Conservation (phyloP, 176 grass and related monocot species). For the Carex cristatella region DNA sequence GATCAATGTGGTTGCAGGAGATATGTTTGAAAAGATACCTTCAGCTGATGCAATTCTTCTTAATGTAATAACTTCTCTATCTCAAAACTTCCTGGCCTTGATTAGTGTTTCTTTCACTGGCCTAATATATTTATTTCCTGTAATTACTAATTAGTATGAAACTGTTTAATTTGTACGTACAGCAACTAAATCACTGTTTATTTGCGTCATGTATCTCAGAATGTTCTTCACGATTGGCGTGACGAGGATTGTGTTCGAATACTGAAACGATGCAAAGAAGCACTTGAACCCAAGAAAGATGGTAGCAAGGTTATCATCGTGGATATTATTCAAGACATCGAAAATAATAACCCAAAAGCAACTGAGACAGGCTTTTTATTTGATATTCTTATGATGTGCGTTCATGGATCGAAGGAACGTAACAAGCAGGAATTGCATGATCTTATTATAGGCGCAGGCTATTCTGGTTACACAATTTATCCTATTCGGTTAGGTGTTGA, state of each 20-base stretch:
- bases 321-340: neutral
- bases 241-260: conserved; percentile 20
- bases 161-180: neutral
- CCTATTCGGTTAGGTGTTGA: neutral
- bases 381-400: conserved; percentile 1
- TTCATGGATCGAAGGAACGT: neutral
- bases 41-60: neutral
- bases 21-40: neutral
- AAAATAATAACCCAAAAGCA: neutral
- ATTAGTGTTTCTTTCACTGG: too few relatives aligned
- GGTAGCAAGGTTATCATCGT: conserved; percentile 14
- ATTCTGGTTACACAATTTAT: neutral
- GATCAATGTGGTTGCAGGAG: neutral
- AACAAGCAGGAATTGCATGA: conserved; percentile 1
- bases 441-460: neutral
- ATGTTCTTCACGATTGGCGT: neutral
- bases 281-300: neutral
- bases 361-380: neutral
- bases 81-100: neutral
- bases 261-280: conserved; percentile 13
- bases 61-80: neutral
- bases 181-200: neutral
- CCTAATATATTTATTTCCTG: too few relatives aligned
- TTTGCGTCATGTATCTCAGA: neutral
- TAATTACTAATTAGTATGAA: neutral